A percentile compares a stretch with the other conserved stretches of the same genome.
phyloP scores from a whole-genome alignment of 768 basidiomycete species.

The Podaxis sp. region DNA sequence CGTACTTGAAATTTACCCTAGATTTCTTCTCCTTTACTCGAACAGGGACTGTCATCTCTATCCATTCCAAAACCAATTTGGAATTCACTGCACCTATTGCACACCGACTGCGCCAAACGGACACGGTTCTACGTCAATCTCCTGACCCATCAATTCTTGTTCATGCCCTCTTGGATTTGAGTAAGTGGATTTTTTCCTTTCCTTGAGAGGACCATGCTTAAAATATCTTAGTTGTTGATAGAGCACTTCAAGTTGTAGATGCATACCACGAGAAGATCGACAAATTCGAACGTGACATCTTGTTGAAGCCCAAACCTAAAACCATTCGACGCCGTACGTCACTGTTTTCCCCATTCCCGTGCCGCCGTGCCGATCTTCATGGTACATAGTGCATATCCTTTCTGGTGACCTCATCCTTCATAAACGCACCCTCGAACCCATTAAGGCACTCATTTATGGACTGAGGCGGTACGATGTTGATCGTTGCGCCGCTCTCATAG shows the following conservation, averaged over 20 bases:
- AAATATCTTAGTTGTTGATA: slow-evolving; percentile 56
- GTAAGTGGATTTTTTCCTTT: slow-evolving; percentile 27
- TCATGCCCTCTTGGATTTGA: slow-evolving; percentile 64
- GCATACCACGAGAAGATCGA: slow-evolving; percentile 64
- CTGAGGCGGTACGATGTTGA: slow-evolving; percentile 71
- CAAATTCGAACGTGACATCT: slow-evolving; percentile 57
- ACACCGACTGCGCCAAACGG: slow-evolving; percentile 53
- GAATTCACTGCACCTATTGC: slow-evolving; percentile 57
- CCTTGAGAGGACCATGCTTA: not conserved
- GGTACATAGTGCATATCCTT: slow-evolving; percentile 64
- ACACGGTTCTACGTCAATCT: slow-evolving; percentile 60
- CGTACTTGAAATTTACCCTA: not conserved
- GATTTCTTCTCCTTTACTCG: not conserved
- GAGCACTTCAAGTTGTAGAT: slow-evolving; percentile 66
- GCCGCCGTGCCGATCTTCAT: not conserved
- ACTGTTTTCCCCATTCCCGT: not conserved
- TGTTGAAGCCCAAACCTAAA: slow-evolving; percentile 60
- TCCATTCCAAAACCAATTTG: slow-evolving; percentile 46
- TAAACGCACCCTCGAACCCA: slow-evolving; percentile 71
- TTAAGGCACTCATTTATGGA: slow-evolving; percentile 69
- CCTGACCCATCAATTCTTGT: slow-evolving; percentile 70
- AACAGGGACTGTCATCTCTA: slow-evolving; percentile 63
- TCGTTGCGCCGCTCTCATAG: slow-evolving; percentile 58
- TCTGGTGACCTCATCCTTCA: slow-evolving; percentile 74
- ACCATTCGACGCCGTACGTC: slow-evolving; percentile 58